These are phyloP conservation scores for Eimeria necatrix DNA, from an alignment of 169 alveolate species.

Conservation along the genomic window DNA sequence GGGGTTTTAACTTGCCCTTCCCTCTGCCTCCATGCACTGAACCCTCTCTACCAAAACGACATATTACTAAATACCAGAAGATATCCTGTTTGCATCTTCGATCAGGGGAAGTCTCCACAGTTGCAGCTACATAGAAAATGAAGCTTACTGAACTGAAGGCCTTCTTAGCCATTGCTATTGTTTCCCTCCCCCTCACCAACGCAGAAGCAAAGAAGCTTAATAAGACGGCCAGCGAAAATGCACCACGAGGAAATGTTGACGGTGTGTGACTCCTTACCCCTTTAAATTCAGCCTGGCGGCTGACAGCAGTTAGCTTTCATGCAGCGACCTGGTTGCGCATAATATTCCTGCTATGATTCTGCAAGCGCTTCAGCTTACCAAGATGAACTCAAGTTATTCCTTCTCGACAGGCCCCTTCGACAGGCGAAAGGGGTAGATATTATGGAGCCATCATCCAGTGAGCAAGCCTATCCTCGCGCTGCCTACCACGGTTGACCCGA, in stretches of 20 bases:
- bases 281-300: not conserved
- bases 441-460: conserved; percentile 65
- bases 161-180: not conserved
- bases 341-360: not conserved
- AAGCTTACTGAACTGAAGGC: not conserved
- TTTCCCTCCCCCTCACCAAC: not conserved
- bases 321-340: not conserved
- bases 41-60: not conserved
- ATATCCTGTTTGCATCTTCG: not conserved
- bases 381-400: conserved; percentile 42
- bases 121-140: conserved; percentile 19
- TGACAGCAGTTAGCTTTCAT: not conserved
- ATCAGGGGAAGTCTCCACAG: not conserved
- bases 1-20: not conserved
- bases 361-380: not conserved
- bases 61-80: not conserved
- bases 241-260: conserved; percentile 3
- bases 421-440: conserved; percentile 26
- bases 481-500: not conserved
- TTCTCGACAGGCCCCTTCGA: not conserved
- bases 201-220: not conserved
- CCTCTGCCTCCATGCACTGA: not conserved
- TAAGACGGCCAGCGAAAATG: not conserved
- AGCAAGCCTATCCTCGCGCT: not conserved
- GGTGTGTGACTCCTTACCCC: not conserved